Evolutionary conservation across 2,329 filamentous ascomycete species (phyloP), one percentile per base, ranked within the genome.

Genomic region (Epichloe uncinata): DNA sequence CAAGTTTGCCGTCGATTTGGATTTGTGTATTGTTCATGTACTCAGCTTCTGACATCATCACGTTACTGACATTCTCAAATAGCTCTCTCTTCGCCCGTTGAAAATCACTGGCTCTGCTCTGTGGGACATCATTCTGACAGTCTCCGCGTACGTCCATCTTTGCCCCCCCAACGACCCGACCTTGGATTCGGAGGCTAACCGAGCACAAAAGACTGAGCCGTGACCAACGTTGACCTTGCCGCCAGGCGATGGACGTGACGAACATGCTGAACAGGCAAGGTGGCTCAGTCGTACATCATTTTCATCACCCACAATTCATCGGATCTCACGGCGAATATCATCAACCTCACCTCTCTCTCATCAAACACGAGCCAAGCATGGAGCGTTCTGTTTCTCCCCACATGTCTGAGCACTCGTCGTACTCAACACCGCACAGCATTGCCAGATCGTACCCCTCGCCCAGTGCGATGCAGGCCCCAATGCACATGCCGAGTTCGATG

Each of bases 331-430:
- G 61, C 51, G 62, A 67, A 50, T 64, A 63, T 38, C 56, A 59
- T 46, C 58, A 54, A 34, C 58, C 60, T 50, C 63, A 63, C 50
- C 59, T 61, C 47, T 55, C 60, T 50, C 58, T 65, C 53, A 57
- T 66, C 52, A 69, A 68, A 53, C 56, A 59, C 44, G 66, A 69
- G 47, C 58, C 65, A 45, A 61, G 57, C 15, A 71, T 79, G 59
- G 77, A 80, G 50, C 73, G 76, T 51, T 72, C 75, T 45, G 73
- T 70, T 56, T 80, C 77, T 6, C 76, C 77, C 9, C 77, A 81
- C 63, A 75, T 75, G 50, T 80, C 77, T 13, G 77, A 80, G 56
- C 73, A 76, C 61, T 79, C 76, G 5, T 71, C 75, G 52, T 78
- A 77, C 60, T 78, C 76, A 2, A 70, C 67, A 44, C 66, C 67